These are phyloP conservation scores for Anthostomella pinea DNA, from an alignment of 2,329 filamentous ascomycete species.

Conservation along the genomic window DNA sequence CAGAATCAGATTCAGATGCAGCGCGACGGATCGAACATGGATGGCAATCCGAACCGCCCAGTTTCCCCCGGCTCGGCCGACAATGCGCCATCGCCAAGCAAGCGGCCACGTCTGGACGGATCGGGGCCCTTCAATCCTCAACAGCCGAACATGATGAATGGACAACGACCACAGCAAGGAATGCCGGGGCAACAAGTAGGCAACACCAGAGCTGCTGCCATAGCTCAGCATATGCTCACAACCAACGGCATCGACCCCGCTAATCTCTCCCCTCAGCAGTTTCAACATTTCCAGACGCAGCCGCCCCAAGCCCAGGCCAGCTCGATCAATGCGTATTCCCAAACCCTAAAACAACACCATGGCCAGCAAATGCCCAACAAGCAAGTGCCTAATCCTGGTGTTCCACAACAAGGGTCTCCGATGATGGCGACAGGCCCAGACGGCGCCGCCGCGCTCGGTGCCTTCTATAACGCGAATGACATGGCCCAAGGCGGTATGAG, in stretches of 20 bases:
- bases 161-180: constrained; percentile 62
- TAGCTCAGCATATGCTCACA: constrained; percentile 59
- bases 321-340: constrained; percentile 82
- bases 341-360: constrained; percentile 80
- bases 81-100: constrained; percentile 88
- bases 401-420: constrained; percentile 76
- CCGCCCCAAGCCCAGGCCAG: constrained; percentile 68
- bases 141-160: constrained; percentile 70
- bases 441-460: constrained; percentile 51
- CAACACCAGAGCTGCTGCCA: constrained; percentile 40
- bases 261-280: constrained; percentile 71
- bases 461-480: constrained; percentile 63
- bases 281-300: constrained; percentile 59
- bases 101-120: constrained; percentile 79
- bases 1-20: constrained; percentile 85
- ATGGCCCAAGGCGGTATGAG: constrained; percentile 61
- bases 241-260: constrained; percentile 73
- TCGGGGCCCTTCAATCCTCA: constrained; percentile 69
- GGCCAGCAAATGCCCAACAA: constrained; percentile 78
- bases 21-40: constrained; percentile 81
- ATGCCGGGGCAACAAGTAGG: constrained; percentile 71
- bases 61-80: constrained; percentile 81
- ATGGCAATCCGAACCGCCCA: constrained; percentile 76
- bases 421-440: constrained; percentile 77
- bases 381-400: constrained; percentile 69